A percentile compares a stretch with the other conserved stretches of the same genome.
These are phyloP conservation scores for Datura wrightii DNA, from an alignment of 257 asterid genomes.

Conservation along the genomic window DNA sequence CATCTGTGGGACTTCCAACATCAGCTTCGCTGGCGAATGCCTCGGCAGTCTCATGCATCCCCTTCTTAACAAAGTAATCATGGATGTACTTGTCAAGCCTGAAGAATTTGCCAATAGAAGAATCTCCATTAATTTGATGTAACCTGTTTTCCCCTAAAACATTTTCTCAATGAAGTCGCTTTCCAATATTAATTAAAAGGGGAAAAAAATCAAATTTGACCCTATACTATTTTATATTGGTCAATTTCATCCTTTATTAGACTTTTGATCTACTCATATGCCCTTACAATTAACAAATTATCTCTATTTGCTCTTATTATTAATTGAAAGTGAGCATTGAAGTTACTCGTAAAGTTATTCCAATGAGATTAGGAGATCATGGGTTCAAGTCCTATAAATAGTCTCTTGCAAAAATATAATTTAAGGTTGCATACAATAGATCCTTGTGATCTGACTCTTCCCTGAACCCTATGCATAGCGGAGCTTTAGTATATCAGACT, in stretches of 20 bases:
- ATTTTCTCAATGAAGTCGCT: neutral
- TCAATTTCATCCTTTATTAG: no score
- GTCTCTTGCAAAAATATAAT: no score
- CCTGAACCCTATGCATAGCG: no score
- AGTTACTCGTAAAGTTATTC: no score
- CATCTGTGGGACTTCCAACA: neutral
- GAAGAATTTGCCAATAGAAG: neutral
- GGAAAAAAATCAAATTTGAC: neutral
- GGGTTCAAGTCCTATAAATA: no score
- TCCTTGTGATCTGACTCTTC: no score
- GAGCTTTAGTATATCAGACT: no score
- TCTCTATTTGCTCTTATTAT: no score
- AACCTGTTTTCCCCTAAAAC: neutral
- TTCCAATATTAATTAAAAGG: neutral
- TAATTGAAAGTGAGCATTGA: no score
- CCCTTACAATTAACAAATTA: neutral
- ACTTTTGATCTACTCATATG: no score
- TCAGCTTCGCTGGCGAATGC: conserved; percentile 40
- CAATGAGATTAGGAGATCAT: no score
- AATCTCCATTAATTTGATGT: neutral
- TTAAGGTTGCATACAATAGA: no score
- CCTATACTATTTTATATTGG: neutral
- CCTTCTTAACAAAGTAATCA: conserved; percentile 42
- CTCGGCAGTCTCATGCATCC: conserved; percentile 37
- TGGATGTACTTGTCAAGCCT: neutral